Evolutionary conservation across 352 stramenopile genomes (phyloP), one percentile per base, ranked within the genome.

Genomic region (Pythium guiyangense): DNA sequence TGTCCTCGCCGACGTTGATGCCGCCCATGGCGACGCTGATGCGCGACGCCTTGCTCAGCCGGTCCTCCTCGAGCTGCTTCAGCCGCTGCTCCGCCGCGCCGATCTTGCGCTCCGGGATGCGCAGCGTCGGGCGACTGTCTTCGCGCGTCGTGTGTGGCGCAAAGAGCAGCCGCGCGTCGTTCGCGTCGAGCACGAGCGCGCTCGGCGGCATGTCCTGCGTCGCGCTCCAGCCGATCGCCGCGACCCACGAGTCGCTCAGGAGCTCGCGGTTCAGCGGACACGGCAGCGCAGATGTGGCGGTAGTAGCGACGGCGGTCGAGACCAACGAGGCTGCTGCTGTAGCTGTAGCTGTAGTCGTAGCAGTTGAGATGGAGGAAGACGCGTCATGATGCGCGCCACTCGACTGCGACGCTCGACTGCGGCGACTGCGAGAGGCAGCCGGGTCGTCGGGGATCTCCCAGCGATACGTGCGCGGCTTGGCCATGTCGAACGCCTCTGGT

Each of bases 21-120:
- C 91, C 89, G 1, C 65, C 79, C 78, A 91, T 92, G 39, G 91
- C 84, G 25, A 84, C 77, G 51, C 85, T 71, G 60, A 91, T 92
- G 77, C 84, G 84, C 54, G 88, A 69, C 15, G 87, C 86, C 54
- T 94, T 94, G 49, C 89, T 79, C 40, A 72, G 69, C 17, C 74
- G 70, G 49, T 94, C 74, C 52, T 92, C 89, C 20, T 90, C 75
- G 9, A 92, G 52, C 26, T 92, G 76, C 34, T 87, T 77, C 18
- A 89, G 51, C 11, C 73, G 71, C 50, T 92, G 82, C 47, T 94
- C 83, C 15, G 79, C 76, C 34, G 81, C 83, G 61, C 85, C 85
- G 20, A 94, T 49, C 57, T 93, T 92, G 42, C 83, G 64, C 58
- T 93, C 80, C 5, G 83, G 85, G 73, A 93, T 92, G 17, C 85